Conservation (phyloP, 108 stramenopile species). For the Schizochytrium sp. region DNA sequence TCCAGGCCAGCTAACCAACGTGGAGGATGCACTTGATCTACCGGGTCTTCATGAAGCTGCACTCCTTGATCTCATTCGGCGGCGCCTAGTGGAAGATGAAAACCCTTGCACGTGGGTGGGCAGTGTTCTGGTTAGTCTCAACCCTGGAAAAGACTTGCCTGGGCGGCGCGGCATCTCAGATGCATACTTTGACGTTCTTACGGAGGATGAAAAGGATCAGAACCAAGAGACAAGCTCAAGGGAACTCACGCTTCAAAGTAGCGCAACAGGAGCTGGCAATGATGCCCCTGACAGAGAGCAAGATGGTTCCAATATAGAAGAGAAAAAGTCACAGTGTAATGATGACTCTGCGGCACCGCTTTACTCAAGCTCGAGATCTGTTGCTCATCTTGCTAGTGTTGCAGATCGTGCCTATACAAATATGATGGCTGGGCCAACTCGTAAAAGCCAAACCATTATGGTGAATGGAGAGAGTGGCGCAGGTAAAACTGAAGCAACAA, state of each 20-base stretch:
- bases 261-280: too few relatives aligned
- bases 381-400: slow-evolving; percentile 87
- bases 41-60: neutral
- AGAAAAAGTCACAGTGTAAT: too few relatives aligned
- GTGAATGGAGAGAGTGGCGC: slow-evolving; percentile 95
- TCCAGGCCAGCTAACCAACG: neutral
- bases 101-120: slow-evolving; percentile 1
- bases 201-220: too few relatives aligned
- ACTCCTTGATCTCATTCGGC: slow-evolving; percentile 6
- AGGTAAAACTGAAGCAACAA: slow-evolving; percentile 95
- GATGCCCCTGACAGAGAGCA: too few relatives aligned
- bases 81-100: neutral
- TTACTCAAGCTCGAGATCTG: too few relatives aligned
- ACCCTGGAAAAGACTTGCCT: neutral
- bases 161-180: neutral
- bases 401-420: slow-evolving; percentile 89
- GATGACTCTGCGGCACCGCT: too few relatives aligned
- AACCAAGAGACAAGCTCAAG: too few relatives aligned
- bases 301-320: too few relatives aligned
- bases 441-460: slow-evolving; percentile 87
- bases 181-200: neutral
- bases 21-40: neutral
- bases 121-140: neutral
- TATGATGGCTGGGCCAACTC: slow-evolving; percentile 80
- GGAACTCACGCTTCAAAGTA: too few relatives aligned